Evolutionary conservation across 179 eudicot species (phyloP), one percentile per base, ranked within the genome.

Genomic region (Spinacia oleracea): DNA sequence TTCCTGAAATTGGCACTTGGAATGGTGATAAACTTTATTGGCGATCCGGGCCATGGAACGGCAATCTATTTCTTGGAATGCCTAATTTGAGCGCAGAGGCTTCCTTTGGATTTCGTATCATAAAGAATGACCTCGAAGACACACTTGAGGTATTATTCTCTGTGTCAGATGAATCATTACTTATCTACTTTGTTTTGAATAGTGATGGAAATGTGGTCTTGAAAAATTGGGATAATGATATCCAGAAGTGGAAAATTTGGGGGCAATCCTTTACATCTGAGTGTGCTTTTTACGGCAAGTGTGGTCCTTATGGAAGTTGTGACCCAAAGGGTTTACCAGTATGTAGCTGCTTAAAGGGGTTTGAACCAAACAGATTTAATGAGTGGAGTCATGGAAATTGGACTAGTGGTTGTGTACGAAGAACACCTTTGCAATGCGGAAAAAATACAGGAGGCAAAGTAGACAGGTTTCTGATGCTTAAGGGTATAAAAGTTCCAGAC

Each of bases 241-340:
- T 29, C 8, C 72, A 8, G 6, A 55, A 64, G 40, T 88, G 89
- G 89, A 45, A 21, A 34, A 43, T 80, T 15, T 12, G 11, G 0
- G 76, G 83, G 82, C 29, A 64, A 5, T 25, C 73, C 56, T 15
- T 38, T 0, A 60, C 2, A 21, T 72, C 82, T 40, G 82, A 80
- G 9, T 90, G 91, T 73, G 90, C 85, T 63, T 59, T 79, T 38
- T 90, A 82, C 55, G 84, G 79, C 0, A 84, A 77, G 31, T 89
- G 92, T 76, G 91, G 89, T 29, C 77, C 76, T 27, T 86, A 81
- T 77, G 91, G 88, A 50, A 78, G 42, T 4, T 90, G 93, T 73
- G 72, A 79, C 59, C 55, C 83, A 9, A 23, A 58, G 14, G 62
- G 40, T 31, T 56, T 80, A 6, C 86, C 79, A 21, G 75, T 77